Evolutionary conservation across 306 rosid species (phyloP).

Genomic region (Rosa chinensis): DNA sequence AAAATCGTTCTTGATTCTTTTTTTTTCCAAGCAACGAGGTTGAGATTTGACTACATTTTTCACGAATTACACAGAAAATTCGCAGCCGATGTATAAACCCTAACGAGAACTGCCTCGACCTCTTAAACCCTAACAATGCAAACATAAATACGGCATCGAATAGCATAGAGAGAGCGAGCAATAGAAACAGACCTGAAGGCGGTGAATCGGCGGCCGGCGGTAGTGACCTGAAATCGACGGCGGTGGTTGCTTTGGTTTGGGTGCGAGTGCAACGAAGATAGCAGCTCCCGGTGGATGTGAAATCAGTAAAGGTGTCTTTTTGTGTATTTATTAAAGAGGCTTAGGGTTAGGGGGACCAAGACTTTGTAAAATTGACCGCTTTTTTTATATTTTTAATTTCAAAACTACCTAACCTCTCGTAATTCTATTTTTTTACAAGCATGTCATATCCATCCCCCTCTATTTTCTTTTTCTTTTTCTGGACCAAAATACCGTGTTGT

Average conservation of each 20-base stretch:
- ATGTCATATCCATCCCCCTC: no score
- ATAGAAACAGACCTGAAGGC: not conserved
- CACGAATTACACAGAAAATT: not conserved
- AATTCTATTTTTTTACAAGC: no score
- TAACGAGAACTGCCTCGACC: not conserved
- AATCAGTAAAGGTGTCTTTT: not conserved
- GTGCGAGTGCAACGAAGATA: not conserved
- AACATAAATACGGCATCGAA: not conserved
- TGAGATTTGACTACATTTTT: not conserved
- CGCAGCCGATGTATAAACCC: not conserved
- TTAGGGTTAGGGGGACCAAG: no score
- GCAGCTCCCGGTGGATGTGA: not conserved
- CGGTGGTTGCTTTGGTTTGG: not conserved
- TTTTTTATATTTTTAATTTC: no score
- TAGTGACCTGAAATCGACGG: not conserved
- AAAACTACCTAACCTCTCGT: no score
- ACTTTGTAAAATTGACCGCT: not conserved
- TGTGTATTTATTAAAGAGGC: no score
- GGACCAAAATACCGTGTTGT: no score
- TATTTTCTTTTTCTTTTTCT: no score
- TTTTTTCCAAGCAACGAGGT: not conserved
- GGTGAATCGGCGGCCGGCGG: not conserved
- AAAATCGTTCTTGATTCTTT: not conserved
- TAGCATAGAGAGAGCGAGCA: not conserved
- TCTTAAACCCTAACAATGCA: slow-evolving; percentile 2